Percentiles rank a stretch among this genome's conserved stretches.
Conservation (phyloP, 805 yeast genomes). For the Lachancea nothofagi region DNA sequence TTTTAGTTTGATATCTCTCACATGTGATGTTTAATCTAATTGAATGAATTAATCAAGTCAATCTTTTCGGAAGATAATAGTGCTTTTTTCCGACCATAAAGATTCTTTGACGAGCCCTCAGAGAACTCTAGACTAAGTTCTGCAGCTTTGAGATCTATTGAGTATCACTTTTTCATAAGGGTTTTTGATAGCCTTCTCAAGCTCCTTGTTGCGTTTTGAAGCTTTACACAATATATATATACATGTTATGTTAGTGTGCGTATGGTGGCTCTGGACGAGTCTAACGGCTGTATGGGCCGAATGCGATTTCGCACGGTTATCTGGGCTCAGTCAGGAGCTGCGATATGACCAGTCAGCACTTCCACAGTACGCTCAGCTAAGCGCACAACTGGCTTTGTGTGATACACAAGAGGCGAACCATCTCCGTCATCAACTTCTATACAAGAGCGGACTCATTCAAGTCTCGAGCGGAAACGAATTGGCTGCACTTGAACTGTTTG, state of each 20-base stretch:
- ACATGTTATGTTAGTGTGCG: not conserved
- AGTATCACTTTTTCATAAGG: too few relatives aligned
- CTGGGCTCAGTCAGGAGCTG: constrained; percentile 7
- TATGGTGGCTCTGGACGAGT: not conserved
- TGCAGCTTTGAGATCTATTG: too few relatives aligned
- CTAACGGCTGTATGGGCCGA: not conserved
- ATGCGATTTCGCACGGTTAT: constrained; percentile 3
- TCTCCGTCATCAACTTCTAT: constrained; percentile 37
- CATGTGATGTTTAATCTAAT: too few relatives aligned
- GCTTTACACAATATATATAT: not conserved
- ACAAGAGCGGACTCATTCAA: constrained; percentile 58
- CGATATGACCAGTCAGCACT: constrained; percentile 15
- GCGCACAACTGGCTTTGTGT: constrained; percentile 12
- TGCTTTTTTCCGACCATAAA: too few relatives aligned
- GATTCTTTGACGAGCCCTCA: too few relatives aligned
- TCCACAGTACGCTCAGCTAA: constrained; percentile 12
- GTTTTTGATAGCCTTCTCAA: too few relatives aligned
- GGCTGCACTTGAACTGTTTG: constrained; percentile 49
- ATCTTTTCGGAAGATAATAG: too few relatives aligned
- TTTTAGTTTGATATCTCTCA: too few relatives aligned
- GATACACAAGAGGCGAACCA: constrained; percentile 5
- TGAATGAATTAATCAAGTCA: too few relatives aligned
- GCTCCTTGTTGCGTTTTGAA: too few relatives aligned
- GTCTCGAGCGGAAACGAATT: constrained; percentile 49
- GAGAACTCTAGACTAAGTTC: too few relatives aligned